Base-by-base conservation (phyloP, 1,284 basidiomycete genomes). In the Takashimella koratensis region DNA sequence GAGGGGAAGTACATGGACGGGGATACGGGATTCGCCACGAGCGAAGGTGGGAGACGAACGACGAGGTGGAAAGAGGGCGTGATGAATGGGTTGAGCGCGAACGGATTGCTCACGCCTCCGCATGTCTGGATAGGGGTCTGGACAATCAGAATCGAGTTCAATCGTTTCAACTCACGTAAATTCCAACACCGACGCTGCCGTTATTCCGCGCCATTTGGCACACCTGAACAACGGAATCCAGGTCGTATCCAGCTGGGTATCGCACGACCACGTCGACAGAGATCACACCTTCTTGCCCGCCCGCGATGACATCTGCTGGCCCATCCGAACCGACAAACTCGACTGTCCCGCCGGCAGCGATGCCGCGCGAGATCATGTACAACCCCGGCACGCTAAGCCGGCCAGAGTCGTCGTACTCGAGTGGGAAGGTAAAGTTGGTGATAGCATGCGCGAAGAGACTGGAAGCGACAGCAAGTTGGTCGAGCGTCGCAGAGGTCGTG, bases 311-410 rank as follows among this genome's bases (percentile, higher is more conserved):
- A 3, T 51, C 56, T n/a, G 45, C 48, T 3, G 63, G 60, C 16
- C 57, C 62, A 45, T 74, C 71, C 4, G 61, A 49, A 1, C 75
- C 75, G 3, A 76, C 46, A 48, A 76, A 65, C 51, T 73, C 67
- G 4, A 74, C 52, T 6, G 68, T 70, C 4, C 75, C 75, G 3
- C 60, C 63, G 0, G 72, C 66, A 0, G 67, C 69, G 6, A 75
- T 57, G 13, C 75, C 75, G 8, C 62, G 51, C 1, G 72, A 58
- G 22, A 73, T 60, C 53, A 76, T 63, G 42, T 65, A 66, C 25
- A 71, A 52, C 36, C 62, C 64, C 19, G 57, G 50, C n/a, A 53
- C 45, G 42, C 50, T 41, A 3, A 45, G 25, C 20, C 19, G 22
- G 36, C 51, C 44, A 39, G 19, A 13, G 8, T 42, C 39, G 5